phyloP scores from a whole-genome alignment of 306 rosid genomes.

The Trifolium dubium region DNA sequence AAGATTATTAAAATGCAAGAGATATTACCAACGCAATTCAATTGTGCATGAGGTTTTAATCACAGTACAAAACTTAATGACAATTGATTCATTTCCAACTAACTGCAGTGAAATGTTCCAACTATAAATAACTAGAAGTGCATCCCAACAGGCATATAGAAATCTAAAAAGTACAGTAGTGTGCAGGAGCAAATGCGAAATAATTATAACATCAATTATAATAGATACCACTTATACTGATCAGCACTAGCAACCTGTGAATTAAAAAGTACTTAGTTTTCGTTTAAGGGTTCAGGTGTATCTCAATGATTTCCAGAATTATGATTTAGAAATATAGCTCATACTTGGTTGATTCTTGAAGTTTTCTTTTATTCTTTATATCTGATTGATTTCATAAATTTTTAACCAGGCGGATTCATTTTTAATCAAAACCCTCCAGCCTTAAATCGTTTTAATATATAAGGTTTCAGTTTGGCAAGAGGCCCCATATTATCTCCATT shows the following conservation, averaged over 20 bases:
- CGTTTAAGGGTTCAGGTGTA: constrained; percentile 1
- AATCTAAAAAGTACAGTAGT: constrained; percentile 4
- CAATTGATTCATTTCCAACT: constrained; percentile 6
- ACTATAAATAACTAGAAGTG: constrained; percentile 11
- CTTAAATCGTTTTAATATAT: constrained; percentile 3
- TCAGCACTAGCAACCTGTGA: constrained; percentile 3
- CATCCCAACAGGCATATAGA: constrained; percentile 5
- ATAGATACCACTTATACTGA: not conserved
- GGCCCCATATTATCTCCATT: not conserved
- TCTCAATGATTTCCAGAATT: constrained; percentile 26
- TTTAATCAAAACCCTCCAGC: not conserved
- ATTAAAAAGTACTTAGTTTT: not conserved
- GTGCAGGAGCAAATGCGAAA: not conserved
- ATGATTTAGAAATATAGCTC: constrained; percentile 25
- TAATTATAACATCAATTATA: constrained; percentile 21
- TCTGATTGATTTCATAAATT: constrained; percentile 7
- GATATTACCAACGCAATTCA: constrained; percentile 3
- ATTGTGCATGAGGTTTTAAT: constrained; percentile 9
- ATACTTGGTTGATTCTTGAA: not conserved
- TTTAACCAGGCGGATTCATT: not conserved
- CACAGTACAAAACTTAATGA: constrained; percentile 10
- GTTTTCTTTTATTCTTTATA: constrained; percentile 11
- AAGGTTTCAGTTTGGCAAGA: constrained; percentile 20
- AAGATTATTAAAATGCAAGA: not conserved
- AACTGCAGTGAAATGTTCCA: not conserved